These are phyloP conservation scores for Ophiostoma australiae DNA, from an alignment of 2,329 filamentous ascomycete genomes.

Conservation along the genomic window DNA sequence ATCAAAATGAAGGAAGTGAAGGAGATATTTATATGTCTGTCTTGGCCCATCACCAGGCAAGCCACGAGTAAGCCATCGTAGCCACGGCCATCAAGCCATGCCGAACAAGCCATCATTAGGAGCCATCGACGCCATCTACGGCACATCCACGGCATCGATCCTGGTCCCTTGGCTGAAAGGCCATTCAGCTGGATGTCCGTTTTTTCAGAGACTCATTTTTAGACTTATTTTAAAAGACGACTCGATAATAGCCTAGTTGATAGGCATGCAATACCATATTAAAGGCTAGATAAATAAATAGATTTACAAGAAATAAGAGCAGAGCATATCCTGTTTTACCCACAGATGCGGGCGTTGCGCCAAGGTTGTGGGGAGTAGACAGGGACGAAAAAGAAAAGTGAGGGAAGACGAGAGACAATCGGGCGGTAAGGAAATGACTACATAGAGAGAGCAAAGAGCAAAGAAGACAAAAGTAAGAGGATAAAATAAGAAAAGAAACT, in stretches of 20 bases:
- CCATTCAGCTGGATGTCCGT: not conserved
- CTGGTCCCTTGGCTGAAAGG: not conserved
- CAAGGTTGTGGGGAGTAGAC: constrained; percentile 14
- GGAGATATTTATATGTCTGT: constrained; percentile 6
- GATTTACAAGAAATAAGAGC: not conserved
- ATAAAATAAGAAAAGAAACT: not conserved
- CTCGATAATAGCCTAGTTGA: not conserved
- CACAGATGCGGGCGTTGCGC: not conserved
- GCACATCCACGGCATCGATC: constrained; percentile 2
- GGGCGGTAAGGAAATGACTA: not conserved
- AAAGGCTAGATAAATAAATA: not conserved
- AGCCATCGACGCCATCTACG: constrained; percentile 12
- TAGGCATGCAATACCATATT: not conserved
- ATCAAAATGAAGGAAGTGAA: not conserved
- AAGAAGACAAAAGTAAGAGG: too few relatives aligned
- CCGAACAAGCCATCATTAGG: not conserved
- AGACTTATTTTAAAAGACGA: not conserved
- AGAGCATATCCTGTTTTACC: not conserved
- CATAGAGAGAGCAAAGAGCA: not conserved
- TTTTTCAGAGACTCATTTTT: not conserved
- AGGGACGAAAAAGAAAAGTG: not conserved
- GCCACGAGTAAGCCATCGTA: not conserved
- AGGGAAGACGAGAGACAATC: not conserved
- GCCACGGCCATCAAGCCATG: not conserved
- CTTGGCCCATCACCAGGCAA: not conserved